Evolutionary conservation across 805 yeast species (phyloP).

Genomic region (Saccharomycopsis guyanensis): DNA sequence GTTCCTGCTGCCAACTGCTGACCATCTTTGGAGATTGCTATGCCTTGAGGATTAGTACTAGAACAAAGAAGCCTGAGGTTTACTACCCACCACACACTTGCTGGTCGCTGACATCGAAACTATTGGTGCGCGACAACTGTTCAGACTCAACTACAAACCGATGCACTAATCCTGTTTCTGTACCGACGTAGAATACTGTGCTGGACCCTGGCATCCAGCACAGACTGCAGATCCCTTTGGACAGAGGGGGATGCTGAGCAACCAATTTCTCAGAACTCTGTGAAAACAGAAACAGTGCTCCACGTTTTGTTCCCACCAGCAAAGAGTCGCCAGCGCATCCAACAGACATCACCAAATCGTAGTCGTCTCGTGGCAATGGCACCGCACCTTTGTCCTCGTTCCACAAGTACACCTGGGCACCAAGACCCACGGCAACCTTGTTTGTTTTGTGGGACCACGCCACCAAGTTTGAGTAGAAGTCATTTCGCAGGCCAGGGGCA

Average conservation of each 20-base stretch:
- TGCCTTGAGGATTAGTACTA: constrained; percentile 32
- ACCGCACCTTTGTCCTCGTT: constrained; percentile 42
- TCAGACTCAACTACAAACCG: constrained; percentile 30
- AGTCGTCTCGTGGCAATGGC: no score
- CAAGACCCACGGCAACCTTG: constrained; percentile 61
- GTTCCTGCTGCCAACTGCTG: constrained; percentile 71
- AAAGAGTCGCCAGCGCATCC: constrained; percentile 38
- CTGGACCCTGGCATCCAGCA: constrained; percentile 46
- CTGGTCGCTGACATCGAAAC: constrained; percentile 43
- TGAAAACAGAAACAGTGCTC: constrained; percentile 41
- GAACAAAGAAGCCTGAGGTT: constrained; percentile 2
- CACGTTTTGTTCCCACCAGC: constrained; percentile 51
- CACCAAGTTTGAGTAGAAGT: constrained; percentile 67
- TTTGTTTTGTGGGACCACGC: constrained; percentile 56
- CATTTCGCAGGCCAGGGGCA: constrained; percentile 68
- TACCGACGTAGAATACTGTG: constrained; percentile 47
- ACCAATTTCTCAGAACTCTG: constrained; percentile 24
- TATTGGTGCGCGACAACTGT: neutral
- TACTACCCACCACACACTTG: constrained; percentile 49
- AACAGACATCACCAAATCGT: no score
- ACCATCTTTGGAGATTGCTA: constrained; percentile 48
- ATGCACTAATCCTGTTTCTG: constrained; percentile 52
- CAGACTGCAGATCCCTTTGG: constrained; percentile 46
- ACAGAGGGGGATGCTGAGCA: constrained; percentile 25
- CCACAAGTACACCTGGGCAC: constrained; percentile 56